Evolutionary conservation across 257 asterid genomes (phyloP).

Genomic region (Scutellaria galericulata): DNA sequence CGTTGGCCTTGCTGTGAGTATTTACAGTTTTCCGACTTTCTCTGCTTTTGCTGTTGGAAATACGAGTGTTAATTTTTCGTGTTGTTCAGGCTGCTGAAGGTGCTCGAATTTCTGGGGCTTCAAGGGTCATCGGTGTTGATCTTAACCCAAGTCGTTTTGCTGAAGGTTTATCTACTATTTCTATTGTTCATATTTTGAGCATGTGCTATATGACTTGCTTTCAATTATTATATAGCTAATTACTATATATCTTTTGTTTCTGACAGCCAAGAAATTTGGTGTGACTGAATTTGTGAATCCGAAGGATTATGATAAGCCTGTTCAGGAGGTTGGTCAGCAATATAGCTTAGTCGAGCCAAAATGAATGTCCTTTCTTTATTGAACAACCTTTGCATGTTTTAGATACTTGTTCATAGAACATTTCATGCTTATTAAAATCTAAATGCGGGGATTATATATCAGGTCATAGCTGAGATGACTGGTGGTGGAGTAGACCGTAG

Average conservation of each 20-base stretch:
- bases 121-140: constrained; percentile 81
- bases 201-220: background rate
- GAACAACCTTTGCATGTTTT: background rate
- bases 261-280: constrained; percentile 82
- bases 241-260: background rate
- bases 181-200: background rate
- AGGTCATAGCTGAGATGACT: constrained; percentile 83
- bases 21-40: background rate
- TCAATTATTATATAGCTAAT: background rate
- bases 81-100: constrained; percentile 89
- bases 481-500: constrained; percentile 91
- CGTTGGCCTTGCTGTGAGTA: constrained; percentile 88
- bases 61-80: background rate
- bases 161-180: constrained; percentile 39
- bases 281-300: constrained; percentile 80
- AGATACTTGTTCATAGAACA: background rate
- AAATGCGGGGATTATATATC: background rate
- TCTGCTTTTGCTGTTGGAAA: background rate
- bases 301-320: constrained; percentile 75
- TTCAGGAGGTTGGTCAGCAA: constrained; percentile 57
- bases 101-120: constrained; percentile 79
- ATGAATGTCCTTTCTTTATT: background rate
- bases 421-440: background rate
- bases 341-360: background rate
- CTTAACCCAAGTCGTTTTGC: constrained; percentile 53